A percentile compares a stretch with the other conserved stretches of the same genome.
Conservation (phyloP, 352 stramenopile species). For the Pythium monospermum region DNA sequence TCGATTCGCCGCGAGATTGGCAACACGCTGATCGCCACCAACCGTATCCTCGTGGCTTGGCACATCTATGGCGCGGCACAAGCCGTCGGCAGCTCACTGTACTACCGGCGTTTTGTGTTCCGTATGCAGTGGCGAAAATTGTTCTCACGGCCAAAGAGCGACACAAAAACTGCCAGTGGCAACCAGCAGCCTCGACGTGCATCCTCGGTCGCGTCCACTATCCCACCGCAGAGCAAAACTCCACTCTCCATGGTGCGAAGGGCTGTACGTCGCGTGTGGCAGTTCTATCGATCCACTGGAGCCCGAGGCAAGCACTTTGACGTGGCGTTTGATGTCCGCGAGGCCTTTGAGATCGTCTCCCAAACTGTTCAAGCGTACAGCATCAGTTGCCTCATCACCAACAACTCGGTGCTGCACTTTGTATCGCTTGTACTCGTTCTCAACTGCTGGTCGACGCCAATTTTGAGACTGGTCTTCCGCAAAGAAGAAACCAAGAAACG, state of each 20-base stretch:
- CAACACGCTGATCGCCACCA: constrained; percentile 11
- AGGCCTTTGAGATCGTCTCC: constrained; percentile 17
- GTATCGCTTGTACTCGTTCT: constrained; percentile 18
- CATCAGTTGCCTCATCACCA: constrained; percentile 22
- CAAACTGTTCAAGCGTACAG: constrained; percentile 21
- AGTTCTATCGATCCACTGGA: constrained; percentile 10
- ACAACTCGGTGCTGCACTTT: constrained; percentile 18
- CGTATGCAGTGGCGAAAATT: constrained; percentile 1
- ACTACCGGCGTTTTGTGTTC: constrained; percentile 11
- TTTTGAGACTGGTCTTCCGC: constrained; percentile 6
- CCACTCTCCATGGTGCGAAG: too few species aligned
- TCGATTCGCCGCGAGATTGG: constrained; percentile 16
- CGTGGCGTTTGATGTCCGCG: constrained; percentile 15
- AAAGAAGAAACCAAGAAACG: constrained; percentile 16
- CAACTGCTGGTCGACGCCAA: constrained; percentile 23
- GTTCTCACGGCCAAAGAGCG: neutral
- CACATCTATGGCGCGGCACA: constrained; percentile 9
- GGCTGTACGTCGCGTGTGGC: too few species aligned
- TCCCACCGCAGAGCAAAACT: too few species aligned
- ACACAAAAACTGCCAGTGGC: neutral
- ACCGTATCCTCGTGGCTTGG: constrained; percentile 19
- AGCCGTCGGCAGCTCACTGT: constrained; percentile 11
- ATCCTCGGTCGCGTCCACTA: too few species aligned
- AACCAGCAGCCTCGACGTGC: neutral
- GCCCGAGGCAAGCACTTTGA: constrained; percentile 18